Conservation (phyloP, 768 basidiomycete species). For the Boletus subcaerulescens region DNA sequence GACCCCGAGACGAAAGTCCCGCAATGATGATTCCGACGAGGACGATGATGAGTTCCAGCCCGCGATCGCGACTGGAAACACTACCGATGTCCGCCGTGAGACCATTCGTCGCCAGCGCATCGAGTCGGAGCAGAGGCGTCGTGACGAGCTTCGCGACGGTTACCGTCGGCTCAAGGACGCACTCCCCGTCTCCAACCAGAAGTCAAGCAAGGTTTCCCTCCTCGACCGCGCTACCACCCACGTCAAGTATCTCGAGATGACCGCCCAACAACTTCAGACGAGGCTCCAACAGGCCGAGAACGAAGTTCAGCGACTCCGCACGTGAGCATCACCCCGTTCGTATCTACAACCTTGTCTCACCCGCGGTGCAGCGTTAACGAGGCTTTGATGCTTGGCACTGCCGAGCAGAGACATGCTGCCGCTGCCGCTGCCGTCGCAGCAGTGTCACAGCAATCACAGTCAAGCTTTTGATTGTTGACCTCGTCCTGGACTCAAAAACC, state of each 20-base stretch:
- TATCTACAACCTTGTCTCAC: background rate
- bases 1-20: slow-evolving; percentile 43
- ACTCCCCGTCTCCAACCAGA: slow-evolving; percentile 87
- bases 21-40: slow-evolving; percentile 70
- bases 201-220: slow-evolving; percentile 88
- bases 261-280: slow-evolving; percentile 70
- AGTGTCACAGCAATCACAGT: slow-evolving; percentile 41
- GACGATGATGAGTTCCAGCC: slow-evolving; percentile 75
- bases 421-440: slow-evolving; percentile 56
- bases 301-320: slow-evolving; percentile 76
- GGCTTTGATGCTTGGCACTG: slow-evolving; percentile 83
- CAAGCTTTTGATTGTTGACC: slow-evolving; percentile 44
- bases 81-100: slow-evolving; percentile 76
- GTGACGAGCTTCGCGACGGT: slow-evolving; percentile 90
- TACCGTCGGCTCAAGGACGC: slow-evolving; percentile 89
- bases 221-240: slow-evolving; percentile 87
- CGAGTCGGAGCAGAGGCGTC: slow-evolving; percentile 88
- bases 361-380: slow-evolving; percentile 62
- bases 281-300: slow-evolving; percentile 75
- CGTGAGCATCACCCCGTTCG: slow-evolving; percentile 32
- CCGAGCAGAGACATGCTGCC: slow-evolving; percentile 65
- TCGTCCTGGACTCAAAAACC: slow-evolving; percentile 25
- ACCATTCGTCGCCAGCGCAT: slow-evolving; percentile 90
- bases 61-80: slow-evolving; percentile 38
- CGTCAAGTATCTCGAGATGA: slow-evolving; percentile 83